These are phyloP conservation scores for Aspergillus biplanus DNA, from an alignment of 495 filamentous ascomycete genomes.

Conservation along the genomic window DNA sequence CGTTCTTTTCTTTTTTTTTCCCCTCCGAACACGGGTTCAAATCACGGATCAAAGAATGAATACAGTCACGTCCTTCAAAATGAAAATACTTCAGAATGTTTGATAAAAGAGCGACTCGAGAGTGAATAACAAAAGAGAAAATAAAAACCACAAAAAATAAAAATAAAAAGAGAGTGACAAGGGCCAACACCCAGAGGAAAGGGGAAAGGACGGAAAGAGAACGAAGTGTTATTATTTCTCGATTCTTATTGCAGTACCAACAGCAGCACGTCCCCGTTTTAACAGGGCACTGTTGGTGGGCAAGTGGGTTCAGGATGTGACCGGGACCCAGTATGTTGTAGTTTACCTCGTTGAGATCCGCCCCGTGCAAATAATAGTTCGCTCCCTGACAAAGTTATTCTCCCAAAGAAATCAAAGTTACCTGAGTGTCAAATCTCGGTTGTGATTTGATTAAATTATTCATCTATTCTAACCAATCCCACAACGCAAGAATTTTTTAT, in stretches of 20 bases:
- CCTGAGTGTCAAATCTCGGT: background rate
- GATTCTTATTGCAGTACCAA: background rate
- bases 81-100: background rate
- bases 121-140: background rate
- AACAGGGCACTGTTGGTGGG: background rate
- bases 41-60: background rate
- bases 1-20: background rate
- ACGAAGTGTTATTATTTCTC: background rate
- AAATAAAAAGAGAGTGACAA: slow-evolving; percentile 1
- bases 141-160: background rate
- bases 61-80: background rate
- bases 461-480: background rate
- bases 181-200: background rate
- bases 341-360: background rate
- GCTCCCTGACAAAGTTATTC: too few species aligned
- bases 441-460: background rate
- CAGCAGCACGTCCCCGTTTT: slow-evolving; percentile 3
- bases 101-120: background rate
- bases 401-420: too few species aligned
- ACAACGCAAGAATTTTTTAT: background rate
- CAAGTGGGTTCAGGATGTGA: background rate
- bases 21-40: background rate
- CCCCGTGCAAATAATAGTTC: background rate
- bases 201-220: background rate
- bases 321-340: background rate